Conservation (phyloP, 2,329 filamentous ascomycete genomes). For the Fonsecaea erecta region DNA sequence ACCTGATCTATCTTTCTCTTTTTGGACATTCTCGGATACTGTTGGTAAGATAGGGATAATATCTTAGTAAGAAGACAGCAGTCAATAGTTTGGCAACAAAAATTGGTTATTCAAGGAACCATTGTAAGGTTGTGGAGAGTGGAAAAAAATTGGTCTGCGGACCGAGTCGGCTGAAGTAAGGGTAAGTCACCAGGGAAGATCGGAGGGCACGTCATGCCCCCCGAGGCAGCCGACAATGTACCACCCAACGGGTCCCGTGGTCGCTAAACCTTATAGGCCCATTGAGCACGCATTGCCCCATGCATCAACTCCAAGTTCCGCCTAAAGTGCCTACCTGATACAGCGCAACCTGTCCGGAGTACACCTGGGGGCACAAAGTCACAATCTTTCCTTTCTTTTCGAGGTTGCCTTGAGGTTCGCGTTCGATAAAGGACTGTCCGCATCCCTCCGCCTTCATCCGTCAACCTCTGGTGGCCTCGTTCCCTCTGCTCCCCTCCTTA, state of each 20-base stretch:
- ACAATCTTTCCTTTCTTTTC: slow-evolving; percentile 14
- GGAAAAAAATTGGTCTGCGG: slow-evolving; percentile 16
- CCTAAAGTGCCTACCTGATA: slow-evolving; percentile 3
- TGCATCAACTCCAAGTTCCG: not conserved
- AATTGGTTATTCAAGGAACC: not conserved
- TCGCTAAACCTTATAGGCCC: not conserved
- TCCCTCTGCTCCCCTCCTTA: slow-evolving; percentile 1
- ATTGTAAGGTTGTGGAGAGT: not conserved
- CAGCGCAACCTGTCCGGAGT: slow-evolving; percentile 1
- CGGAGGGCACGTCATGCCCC: slow-evolving; percentile 5
- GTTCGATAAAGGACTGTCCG: not conserved
- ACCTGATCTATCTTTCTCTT: slow-evolving; percentile 31
- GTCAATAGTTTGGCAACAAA: slow-evolving; percentile 1
- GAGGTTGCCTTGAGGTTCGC: slow-evolving; percentile 14
- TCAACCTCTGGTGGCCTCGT: not conserved
- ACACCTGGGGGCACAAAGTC: slow-evolving; percentile 4
- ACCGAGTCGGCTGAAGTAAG: not conserved
- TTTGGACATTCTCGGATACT: slow-evolving; percentile 25
- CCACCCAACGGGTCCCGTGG: not conserved
- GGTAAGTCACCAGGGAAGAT: slow-evolving; percentile 7
- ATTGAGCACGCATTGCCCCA: not conserved
- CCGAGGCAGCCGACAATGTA: slow-evolving; percentile 4
- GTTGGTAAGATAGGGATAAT: not conserved
- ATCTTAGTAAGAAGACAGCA: slow-evolving; percentile 9
- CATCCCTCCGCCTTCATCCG: not conserved